Conservation (phyloP, 2,329 filamentous ascomycete genomes). For the Didymella segeticola region DNA sequence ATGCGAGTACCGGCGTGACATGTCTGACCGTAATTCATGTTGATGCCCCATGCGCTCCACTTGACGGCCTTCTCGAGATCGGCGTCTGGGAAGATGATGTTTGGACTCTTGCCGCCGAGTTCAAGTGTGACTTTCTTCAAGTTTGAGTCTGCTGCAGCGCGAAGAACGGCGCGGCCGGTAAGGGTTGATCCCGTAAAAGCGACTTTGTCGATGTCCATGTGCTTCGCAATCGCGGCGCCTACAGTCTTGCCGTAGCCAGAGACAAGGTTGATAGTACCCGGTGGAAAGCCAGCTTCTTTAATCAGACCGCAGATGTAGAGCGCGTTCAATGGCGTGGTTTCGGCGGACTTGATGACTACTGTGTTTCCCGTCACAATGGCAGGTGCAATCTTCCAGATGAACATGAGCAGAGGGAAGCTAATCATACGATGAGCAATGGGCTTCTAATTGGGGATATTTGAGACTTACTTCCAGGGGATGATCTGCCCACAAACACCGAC, state of each 20-base stretch:
- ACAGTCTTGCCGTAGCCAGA: slow-evolving; percentile 62
- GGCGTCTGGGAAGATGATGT: slow-evolving; percentile 54
- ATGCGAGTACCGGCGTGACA: slow-evolving; percentile 49
- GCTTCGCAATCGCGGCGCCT: slow-evolving; percentile 47
- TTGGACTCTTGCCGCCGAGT: slow-evolving; percentile 54
- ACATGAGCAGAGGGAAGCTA: slow-evolving; percentile 44
- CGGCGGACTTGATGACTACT: slow-evolving; percentile 35
- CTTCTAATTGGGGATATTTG: too few species aligned
- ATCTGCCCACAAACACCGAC: slow-evolving; percentile 79
- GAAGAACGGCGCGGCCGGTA: slow-evolving; percentile 30
- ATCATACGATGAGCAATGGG: not conserved
- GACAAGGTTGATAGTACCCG: slow-evolving; percentile 66
- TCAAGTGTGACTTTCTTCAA: slow-evolving; percentile 54
- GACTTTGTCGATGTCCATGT: slow-evolving; percentile 51
- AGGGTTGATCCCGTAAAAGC: slow-evolving; percentile 52
- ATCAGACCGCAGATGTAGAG: slow-evolving; percentile 33
- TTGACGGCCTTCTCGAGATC: slow-evolving; percentile 52
- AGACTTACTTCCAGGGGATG: slow-evolving; percentile 61
- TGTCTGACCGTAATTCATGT: slow-evolving; percentile 48
- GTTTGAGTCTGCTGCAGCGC: slow-evolving; percentile 36
- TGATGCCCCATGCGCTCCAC: slow-evolving; percentile 46
- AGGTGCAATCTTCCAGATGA: slow-evolving; percentile 32
- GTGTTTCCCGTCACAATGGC: slow-evolving; percentile 19
- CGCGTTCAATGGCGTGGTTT: slow-evolving; percentile 31
- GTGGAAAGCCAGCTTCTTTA: slow-evolving; percentile 58